Evolutionary conservation across 2,329 filamentous ascomycete species (phyloP), one percentile per base, ranked within the genome.

Genomic region (Fusarium sp.): DNA sequence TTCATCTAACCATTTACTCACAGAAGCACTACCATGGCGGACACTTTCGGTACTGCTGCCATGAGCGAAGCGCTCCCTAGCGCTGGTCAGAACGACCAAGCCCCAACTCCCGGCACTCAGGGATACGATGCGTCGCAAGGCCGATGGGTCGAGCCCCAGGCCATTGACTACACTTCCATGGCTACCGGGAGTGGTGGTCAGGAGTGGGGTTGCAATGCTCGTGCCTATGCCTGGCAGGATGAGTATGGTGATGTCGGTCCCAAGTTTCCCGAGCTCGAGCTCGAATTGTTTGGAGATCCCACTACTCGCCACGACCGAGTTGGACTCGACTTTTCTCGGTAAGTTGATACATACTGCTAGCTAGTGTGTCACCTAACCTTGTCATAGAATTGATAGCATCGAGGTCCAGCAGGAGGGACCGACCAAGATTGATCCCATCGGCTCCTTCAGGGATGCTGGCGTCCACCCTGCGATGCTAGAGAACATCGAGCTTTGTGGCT

Each of bases 171-270:
- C 77, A 76, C 79, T 18, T 71, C 79, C 8, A 39, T 78, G 46
- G 38, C 66, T 3, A 44, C 68, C 7, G 63, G 55, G 7, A 66
- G 76, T 9, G 58, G 49, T 8, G 42, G 54, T 11, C 76, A 76
- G 15, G 76, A 79, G 5, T 90, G 86, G 82, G 88, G 86, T 18
- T 80, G 84, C 41, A 88, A 88, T 60, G 91, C 90, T n/a, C 83
- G 79, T 1, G 86, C 92, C 46, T 98, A 98, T 75, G 89, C 95
- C 77, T 98, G 93, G 92, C 87, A 90, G 22, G 94, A 94, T 15
- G 94, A 97, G 5, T 93, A 88, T 74, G 96, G 95, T 4, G 95
- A 98, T 44, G 85, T 99, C 59, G 95, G 92, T 11, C 94, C 94
- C 1, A 85, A 84, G 54, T 88, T 91, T 58, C 84, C 87, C 0